Conservation (phyloP, 2,329 filamentous ascomycete genomes). For the Beauveria medogensis region DNA sequence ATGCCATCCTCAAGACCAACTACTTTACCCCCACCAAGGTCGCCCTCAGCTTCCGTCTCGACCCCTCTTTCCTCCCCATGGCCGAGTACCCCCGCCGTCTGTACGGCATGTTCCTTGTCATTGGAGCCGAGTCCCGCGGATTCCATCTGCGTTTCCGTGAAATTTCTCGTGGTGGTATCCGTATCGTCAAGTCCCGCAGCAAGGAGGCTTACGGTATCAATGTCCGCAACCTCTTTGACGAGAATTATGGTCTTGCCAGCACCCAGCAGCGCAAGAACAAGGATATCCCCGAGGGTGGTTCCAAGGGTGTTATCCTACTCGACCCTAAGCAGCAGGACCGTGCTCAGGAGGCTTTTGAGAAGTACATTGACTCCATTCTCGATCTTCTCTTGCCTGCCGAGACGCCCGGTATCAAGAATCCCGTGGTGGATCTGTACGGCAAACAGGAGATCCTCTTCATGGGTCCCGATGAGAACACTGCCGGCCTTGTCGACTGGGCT, state of each 20-base stretch:
- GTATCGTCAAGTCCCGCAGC: constrained; percentile 96
- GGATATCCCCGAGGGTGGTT: constrained; percentile 96
- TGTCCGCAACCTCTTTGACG: constrained; percentile 90
- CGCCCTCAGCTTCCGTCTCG: constrained; percentile 88
- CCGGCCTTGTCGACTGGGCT: constrained; percentile 96
- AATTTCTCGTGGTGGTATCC: constrained; percentile 92
- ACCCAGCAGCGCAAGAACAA: constrained; percentile 99
- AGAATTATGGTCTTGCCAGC: constrained; percentile 97
- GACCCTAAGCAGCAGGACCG: constrained; percentile 93
- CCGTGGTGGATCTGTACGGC: constrained; percentile 89
- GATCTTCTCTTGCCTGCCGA: constrained; percentile 83
- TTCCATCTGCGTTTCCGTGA: constrained; percentile 98
- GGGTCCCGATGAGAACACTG: constrained; percentile 98
- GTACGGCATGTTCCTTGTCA: constrained; percentile 98
- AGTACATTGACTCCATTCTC: constrained; percentile 98
- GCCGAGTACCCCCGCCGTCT: constrained; percentile 90
- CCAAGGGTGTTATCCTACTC: constrained; percentile 93
- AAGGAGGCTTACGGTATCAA: constrained; percentile 96
- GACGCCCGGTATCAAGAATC: constrained; percentile 97
- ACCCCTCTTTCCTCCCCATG: constrained; percentile 79
- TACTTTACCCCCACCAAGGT: constrained; percentile 97
- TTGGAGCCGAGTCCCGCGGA: constrained; percentile 90
- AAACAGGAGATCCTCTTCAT: constrained; percentile 97
- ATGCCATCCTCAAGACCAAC: constrained; percentile 90
- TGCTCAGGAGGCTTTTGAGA: constrained; percentile 87